A percentile compares a stretch with the other conserved stretches of the same genome.
phyloP scores from a whole-genome alignment of 768 basidiomycete genomes.

The Leccinum arenicola region DNA sequence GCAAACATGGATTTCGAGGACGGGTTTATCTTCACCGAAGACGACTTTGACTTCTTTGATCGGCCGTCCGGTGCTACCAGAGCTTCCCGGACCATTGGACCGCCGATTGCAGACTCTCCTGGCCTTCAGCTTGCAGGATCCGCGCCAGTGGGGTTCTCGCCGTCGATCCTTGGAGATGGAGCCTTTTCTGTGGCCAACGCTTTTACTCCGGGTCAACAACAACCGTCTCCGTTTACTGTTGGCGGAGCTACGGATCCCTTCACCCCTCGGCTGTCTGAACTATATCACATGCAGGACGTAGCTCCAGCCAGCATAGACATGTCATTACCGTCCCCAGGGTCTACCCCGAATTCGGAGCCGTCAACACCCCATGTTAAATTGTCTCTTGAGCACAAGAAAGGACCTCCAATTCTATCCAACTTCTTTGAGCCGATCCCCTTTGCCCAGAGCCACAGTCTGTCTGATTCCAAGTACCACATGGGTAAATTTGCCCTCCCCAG shows the following conservation, averaged over 20 bases:
- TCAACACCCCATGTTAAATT: slow-evolving; percentile 54
- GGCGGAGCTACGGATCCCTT: slow-evolving; percentile 20
- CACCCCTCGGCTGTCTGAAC: slow-evolving; percentile 22
- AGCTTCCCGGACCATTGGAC: slow-evolving; percentile 15
- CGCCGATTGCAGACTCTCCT: slow-evolving; percentile 19
- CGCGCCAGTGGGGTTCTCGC: slow-evolving; percentile 33
- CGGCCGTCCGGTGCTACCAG: slow-evolving; percentile 39
- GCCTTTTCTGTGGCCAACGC: slow-evolving; percentile 22
- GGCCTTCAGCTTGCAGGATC: slow-evolving; percentile 34
- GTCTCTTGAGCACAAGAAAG: slow-evolving; percentile 25
- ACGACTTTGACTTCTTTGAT: slow-evolving; percentile 89
- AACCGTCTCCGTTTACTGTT: slow-evolving; percentile 29
- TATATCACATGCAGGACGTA: slow-evolving; percentile 25
- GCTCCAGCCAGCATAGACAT: slow-evolving; percentile 39
- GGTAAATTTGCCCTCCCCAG: slow-evolving; percentile 75
- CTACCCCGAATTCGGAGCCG: slow-evolving; percentile 49
- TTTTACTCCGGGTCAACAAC: slow-evolving; percentile 30
- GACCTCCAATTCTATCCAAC: slow-evolving; percentile 20
- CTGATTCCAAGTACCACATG: slow-evolving; percentile 69
- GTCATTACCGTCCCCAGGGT: slow-evolving; percentile 49
- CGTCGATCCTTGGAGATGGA: slow-evolving; percentile 31
- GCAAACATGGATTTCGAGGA: slow-evolving; percentile 53
- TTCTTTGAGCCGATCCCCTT: slow-evolving; percentile 78
- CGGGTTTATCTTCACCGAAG: slow-evolving; percentile 65
- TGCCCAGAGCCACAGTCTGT: slow-evolving; percentile 53